Conservation (phyloP, 2,329 filamentous ascomycete species). For the Emericellopsis cladophorae region DNA sequence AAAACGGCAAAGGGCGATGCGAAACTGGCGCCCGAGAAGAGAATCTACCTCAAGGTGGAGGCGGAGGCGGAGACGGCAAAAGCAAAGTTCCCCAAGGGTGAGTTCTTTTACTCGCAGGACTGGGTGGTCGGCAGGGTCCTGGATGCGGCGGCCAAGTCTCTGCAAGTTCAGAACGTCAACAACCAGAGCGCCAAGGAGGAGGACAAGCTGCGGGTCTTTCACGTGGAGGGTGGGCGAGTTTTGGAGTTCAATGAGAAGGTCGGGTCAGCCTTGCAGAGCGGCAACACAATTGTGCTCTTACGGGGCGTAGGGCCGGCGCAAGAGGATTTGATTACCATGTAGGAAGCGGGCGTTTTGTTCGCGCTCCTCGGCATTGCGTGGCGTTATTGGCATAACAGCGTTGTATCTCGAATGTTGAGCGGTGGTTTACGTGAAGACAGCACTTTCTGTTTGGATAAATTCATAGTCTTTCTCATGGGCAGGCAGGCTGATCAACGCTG, state of each 20-base stretch:
- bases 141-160: slow-evolving; percentile 61
- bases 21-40: slow-evolving; percentile 66
- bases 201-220: slow-evolving; percentile 75
- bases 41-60: slow-evolving; percentile 85
- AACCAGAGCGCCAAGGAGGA: slow-evolving; percentile 66
- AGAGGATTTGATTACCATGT: slow-evolving; percentile 21
- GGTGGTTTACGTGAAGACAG: no score
- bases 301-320: slow-evolving; percentile 73
- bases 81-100: slow-evolving; percentile 68
- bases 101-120: slow-evolving; percentile 69
- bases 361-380: neutral
- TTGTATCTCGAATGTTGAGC: no score
- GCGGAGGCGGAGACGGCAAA: slow-evolving; percentile 78
- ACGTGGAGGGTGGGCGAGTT: slow-evolving; percentile 79
- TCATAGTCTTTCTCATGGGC: no score
- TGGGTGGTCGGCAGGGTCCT: slow-evolving; percentile 83
- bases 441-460: no score
- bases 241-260: slow-evolving; percentile 84
- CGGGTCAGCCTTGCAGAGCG: slow-evolving; percentile 58
- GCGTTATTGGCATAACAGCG: no score
- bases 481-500: slow-evolving; percentile 1
- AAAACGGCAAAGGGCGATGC: slow-evolving; percentile 81
- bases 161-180: slow-evolving; percentile 77
- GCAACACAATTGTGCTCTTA: slow-evolving; percentile 82
- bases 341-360: neutral